These are phyloP conservation scores for Bryoerythrophyllum caledonicum DNA, from an alignment of 225 moss, liverwort and hornwort genomes.

Conservation along the genomic window DNA sequence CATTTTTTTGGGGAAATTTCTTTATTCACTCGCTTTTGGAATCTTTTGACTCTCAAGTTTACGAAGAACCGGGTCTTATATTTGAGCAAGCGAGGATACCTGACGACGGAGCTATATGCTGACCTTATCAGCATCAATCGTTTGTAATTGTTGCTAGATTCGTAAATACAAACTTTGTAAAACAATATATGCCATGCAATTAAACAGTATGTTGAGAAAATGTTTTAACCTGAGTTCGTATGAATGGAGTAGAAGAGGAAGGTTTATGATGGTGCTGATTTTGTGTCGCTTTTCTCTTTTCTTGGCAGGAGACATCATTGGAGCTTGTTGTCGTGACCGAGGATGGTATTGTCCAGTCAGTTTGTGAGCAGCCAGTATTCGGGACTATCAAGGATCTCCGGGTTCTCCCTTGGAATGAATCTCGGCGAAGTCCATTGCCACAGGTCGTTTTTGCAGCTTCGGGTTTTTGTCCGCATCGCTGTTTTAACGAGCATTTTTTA, in stretches of 20 bases:
- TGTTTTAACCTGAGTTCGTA: not conserved
- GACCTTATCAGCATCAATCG: not conserved
- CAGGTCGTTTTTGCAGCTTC: conserved; percentile 50
- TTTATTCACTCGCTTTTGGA: not conserved
- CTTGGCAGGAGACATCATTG: conserved; percentile 78
- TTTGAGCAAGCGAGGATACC: not conserved
- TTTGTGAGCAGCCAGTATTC: conserved; percentile 97
- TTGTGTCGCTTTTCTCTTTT: conserved; percentile 10
- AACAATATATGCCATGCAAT: not conserved
- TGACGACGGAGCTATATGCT: no score
- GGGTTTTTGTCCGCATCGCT: not conserved
- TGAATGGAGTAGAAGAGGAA: not conserved
- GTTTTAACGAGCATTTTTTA: not conserved
- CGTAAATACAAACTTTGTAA: not conserved
- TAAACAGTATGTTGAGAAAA: not conserved
- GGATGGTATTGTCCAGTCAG: conserved; percentile 88
- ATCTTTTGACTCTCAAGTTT: not conserved
- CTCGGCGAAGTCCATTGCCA: conserved; percentile 56
- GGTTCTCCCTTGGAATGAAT: conserved; percentile 90
- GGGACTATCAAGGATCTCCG: conserved; percentile 90
- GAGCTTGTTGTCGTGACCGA: conserved; percentile 94
- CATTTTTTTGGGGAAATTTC: not conserved
- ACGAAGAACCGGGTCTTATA: not conserved
- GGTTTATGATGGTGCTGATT: conserved; percentile 7
- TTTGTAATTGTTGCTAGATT: not conserved